Conservation (phyloP, 371 early-diverging fungal species). For the Coemansia sp. region DNA sequence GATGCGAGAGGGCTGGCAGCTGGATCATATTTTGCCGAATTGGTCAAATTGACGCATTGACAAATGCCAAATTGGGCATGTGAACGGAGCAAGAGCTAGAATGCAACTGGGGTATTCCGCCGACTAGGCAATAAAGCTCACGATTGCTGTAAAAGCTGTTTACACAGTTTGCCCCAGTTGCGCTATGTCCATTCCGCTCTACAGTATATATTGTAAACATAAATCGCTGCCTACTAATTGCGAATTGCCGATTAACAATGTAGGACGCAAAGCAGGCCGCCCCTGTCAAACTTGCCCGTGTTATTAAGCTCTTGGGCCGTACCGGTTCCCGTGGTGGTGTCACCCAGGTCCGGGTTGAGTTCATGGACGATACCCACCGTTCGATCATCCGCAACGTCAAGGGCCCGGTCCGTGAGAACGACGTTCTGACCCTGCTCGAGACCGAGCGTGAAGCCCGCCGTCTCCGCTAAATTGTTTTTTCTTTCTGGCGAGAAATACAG, state of each 20-base stretch:
- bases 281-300: conserved; percentile 80
- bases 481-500: not conserved
- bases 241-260: conserved; percentile 2
- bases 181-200: not conserved
- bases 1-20: conserved; percentile 4
- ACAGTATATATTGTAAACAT: not conserved
- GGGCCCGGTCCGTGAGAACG: conserved; percentile 97
- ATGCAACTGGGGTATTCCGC: too few relatives aligned
- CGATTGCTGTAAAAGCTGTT: not conserved
- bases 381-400: conserved; percentile 98
- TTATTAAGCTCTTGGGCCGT: conserved; percentile 95
- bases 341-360: conserved; percentile 98
- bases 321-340: conserved; percentile 99
- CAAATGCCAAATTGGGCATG: not conserved
- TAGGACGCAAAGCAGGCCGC: conserved; percentile 62
- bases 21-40: not conserved
- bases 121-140: too few relatives aligned
- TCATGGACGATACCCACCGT: conserved; percentile 92
- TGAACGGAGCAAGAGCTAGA: too few relatives aligned
- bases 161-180: not conserved
- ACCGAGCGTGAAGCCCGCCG: conserved; percentile 99
- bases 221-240: not conserved
- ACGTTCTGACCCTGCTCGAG: conserved; percentile 95
- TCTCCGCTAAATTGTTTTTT: conserved; percentile 66
- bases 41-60: not conserved